Evolutionary conservation across 768 basidiomycete genomes (phyloP).

Genomic region (Suillus subaureus): DNA sequence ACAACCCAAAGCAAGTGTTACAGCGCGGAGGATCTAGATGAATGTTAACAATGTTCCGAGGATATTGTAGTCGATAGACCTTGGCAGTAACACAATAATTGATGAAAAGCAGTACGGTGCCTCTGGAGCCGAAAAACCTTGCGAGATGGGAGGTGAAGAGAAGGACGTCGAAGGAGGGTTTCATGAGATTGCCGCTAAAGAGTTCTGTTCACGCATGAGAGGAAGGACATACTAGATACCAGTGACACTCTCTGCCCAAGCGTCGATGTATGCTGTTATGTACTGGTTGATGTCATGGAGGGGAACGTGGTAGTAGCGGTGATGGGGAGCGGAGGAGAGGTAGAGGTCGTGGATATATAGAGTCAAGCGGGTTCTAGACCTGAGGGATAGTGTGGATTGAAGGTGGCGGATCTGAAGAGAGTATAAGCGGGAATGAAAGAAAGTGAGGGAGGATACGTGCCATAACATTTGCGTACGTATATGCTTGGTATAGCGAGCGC

Average conservation of each 20-base stretch:
- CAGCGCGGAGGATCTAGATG: too few species aligned
- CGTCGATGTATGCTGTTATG: conserved; percentile 88
- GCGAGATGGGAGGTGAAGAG: conserved; percentile 43
- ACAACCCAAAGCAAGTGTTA: conserved; percentile 79
- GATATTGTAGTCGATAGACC: conserved; percentile 14
- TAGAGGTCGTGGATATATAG: too few species aligned
- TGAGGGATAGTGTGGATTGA: too few species aligned
- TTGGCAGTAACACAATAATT: conserved; percentile 87
- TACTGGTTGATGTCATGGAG: conserved; percentile 87
- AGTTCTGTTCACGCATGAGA: not conserved
- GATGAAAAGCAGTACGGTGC: too few species aligned
- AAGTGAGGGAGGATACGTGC: too few species aligned
- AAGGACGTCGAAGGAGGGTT: conserved; percentile 70
- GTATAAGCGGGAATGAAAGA: too few species aligned
- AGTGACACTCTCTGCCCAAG: conserved; percentile 83
- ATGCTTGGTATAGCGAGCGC: too few species aligned
- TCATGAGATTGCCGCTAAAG: conserved; percentile 79
- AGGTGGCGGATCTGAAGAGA: too few species aligned
- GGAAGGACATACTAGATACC: conserved; percentile 50
- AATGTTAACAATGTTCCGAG: too few species aligned
- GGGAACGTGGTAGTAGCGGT: conserved; percentile 67
- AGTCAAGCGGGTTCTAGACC: too few species aligned
- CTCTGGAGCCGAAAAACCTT: conserved; percentile 58
- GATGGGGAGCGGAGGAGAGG: conserved; percentile 26
- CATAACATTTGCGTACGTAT: too few species aligned